Base-by-base conservation (phyloP, 1,284 basidiomycete species). In the Heliocybe sulcata region DNA sequence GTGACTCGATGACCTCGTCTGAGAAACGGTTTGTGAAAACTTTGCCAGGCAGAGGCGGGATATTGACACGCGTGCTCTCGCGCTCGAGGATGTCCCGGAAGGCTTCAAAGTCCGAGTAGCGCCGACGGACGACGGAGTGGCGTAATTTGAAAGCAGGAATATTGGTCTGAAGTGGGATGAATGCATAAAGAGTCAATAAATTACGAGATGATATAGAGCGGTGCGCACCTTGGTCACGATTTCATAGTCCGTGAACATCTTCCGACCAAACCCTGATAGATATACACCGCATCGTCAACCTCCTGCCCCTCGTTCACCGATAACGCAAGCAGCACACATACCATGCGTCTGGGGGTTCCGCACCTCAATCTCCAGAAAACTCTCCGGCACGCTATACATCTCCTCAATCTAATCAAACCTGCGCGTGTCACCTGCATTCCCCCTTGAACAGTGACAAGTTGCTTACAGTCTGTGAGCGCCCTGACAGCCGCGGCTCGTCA, bases 231-330 rank as follows among this genome's bases (percentile, higher is more conserved):
- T 93, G 80, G 94, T 98, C 53, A 98, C 89, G 60, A 99, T 90
- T 75, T 99, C 96, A 67, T 99, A 99, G 78, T 99, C 95, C 50
- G 96, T 99, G 71, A 92, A 99, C 94, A 96, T 97, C 80, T 98
- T 98, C 63, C 96, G 78, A 33, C 94, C 94, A 65, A 94, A 93
- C 35, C 92, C 92, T 94, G 64, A 2, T 2, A 51, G 19, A 27
- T 47, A 33, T 23, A 45, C 35, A 42, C 16, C 45, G 14, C 1
- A 25, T 16, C 1, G 8, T 29, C 51, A 48, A 35, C 35, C 45
- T 19, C 35, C 27, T 10, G 8, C 12, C 47, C 16, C 10, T 20
- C 12, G 45, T 45, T 22, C 14, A 29, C 33, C 22, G 14, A 19
- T 23, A 31, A 4, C 12, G 27, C 9, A 25, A 10, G 26, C 16